Base-by-base conservation (phyloP, 2,329 filamentous ascomycete genomes). In the Sporothrix mexicana region DNA sequence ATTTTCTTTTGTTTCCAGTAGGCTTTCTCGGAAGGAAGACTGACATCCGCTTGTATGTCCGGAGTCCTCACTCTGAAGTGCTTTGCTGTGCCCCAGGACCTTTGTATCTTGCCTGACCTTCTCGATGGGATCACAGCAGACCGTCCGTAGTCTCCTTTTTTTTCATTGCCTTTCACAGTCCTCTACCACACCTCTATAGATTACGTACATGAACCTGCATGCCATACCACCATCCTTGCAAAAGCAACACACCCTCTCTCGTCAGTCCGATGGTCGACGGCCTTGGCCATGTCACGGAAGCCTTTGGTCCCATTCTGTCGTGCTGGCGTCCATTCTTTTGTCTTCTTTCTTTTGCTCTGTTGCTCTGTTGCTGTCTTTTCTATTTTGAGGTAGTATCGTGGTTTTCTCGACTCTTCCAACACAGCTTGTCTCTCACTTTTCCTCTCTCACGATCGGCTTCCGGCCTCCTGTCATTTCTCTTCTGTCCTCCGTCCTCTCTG, bases 281-380 rank as follows among this genome's bases (percentile, higher is more conserved):
- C 41, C 57, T 71, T 71, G 69, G 69, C 69, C 64, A 49, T 64
- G 57, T 43, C 57, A 51, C 69, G 57, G 69, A 71, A 62, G 69
- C 53, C 36, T 55, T 49, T 41, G 7, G 12, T 25, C 12, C 25
- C 51, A 8, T 25, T 47, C 36, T 23, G 25, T 25, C 41, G 10
- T 41, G 30, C 17, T 25, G 36, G 13, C 3, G 8, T 45, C 43
- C 53, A 5, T 59, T 47, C 12, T 51, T 12, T 51, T 8, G 7
- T 36, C 17, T 41, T 51, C 72, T 57, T 41, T 23, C 10, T 41
- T 55, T 30, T 9, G 9, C 17, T 55, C 30, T 43, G 17, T 25
- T 15, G 25, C 30, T 53, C 47, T 15, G 25, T 47, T 53, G 51
- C 9, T 1, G 3, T 23, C 9, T 53, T 20, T 53, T 49, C 66